phyloP scores from a whole-genome alignment of 257 asterid species.

The Capsicum baccatum region DNA sequence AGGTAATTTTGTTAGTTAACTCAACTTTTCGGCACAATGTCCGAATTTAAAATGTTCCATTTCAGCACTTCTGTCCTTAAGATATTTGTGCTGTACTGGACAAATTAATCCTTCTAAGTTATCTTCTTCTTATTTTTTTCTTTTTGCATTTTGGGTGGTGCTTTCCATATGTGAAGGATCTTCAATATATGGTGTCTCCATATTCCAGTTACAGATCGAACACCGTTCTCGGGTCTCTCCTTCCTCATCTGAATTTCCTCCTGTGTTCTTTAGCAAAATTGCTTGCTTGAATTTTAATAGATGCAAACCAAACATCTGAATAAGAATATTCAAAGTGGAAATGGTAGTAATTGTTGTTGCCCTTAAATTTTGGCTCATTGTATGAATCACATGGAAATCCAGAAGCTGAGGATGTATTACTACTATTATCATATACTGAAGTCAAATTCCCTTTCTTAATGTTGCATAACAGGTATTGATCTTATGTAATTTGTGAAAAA shows the following conservation, averaged over 20 bases:
- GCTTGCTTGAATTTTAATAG: not conserved
- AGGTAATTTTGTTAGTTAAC: not conserved
- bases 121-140: not conserved
- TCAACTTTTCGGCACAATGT: not conserved
- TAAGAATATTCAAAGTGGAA: not conserved
- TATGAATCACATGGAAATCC: not conserved
- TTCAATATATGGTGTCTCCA: conserved; percentile 90
- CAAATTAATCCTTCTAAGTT: not conserved
- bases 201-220: conserved; percentile 72
- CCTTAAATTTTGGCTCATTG: not conserved
- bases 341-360: not conserved
- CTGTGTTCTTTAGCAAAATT: not conserved
- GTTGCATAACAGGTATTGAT: conserved; percentile 3
- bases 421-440: not conserved
- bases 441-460: conserved; percentile 13
- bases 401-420: conserved; percentile 12
- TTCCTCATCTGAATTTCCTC: conserved; percentile 26
- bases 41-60: not conserved
- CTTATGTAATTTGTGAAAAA: conserved; percentile 5
- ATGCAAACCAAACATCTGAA: not conserved
- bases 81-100: conserved; percentile 10
- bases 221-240: conserved; percentile 65
- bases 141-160: conserved; percentile 17
- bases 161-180: conserved; percentile 48
- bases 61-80: not conserved